Conservation (phyloP, 2,329 filamentous ascomycete species). For the Paecilomyces variotii region DNA sequence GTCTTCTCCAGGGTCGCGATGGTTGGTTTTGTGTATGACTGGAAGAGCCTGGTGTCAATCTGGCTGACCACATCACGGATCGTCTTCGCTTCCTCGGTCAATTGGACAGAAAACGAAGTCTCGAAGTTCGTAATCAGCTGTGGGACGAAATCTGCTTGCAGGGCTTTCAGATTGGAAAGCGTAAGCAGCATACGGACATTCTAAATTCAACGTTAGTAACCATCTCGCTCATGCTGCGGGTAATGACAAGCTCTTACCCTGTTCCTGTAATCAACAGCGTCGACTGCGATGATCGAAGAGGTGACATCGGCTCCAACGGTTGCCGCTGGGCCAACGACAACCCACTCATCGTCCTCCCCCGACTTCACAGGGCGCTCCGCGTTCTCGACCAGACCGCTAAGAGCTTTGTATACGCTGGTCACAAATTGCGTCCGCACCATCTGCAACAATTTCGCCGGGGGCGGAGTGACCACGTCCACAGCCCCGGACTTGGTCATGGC, state of each 20-base stretch:
- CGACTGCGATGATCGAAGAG: slow-evolving; percentile 37
- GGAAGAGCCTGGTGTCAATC: slow-evolving; percentile 85
- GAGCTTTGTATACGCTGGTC: slow-evolving; percentile 82
- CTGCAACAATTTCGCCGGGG: slow-evolving; percentile 77
- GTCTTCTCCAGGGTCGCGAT: slow-evolving; percentile 60
- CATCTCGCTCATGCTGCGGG: neutral
- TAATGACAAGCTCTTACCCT: slow-evolving; percentile 33
- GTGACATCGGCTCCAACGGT: slow-evolving; percentile 23
- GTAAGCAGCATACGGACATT: slow-evolving; percentile 91
- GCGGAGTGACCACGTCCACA: slow-evolving; percentile 72
- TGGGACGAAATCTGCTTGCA: slow-evolving; percentile 75
- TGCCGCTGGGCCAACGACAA: slow-evolving; percentile 36
- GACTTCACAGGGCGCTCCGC: slow-evolving; percentile 67
- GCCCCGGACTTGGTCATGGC: slow-evolving; percentile 66
- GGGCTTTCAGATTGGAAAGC: slow-evolving; percentile 78
- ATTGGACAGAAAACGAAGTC: slow-evolving; percentile 83
- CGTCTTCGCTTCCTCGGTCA: slow-evolving; percentile 87
- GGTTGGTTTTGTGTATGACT: slow-evolving; percentile 78
- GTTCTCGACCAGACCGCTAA: slow-evolving; percentile 96
- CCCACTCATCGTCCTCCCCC: slow-evolving; percentile 47
- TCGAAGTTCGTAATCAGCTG: slow-evolving; percentile 89
- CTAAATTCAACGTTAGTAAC: slow-evolving; percentile 37
- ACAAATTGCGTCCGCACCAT: slow-evolving; percentile 91
- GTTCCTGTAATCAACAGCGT: slow-evolving; percentile 47
- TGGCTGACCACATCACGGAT: slow-evolving; percentile 84